Percentiles rank a stretch among this genome's conserved stretches.
Evolutionary conservation across 306 rosid species (phyloP).

Genomic region (Cyamopsis tetragonoloba): DNA sequence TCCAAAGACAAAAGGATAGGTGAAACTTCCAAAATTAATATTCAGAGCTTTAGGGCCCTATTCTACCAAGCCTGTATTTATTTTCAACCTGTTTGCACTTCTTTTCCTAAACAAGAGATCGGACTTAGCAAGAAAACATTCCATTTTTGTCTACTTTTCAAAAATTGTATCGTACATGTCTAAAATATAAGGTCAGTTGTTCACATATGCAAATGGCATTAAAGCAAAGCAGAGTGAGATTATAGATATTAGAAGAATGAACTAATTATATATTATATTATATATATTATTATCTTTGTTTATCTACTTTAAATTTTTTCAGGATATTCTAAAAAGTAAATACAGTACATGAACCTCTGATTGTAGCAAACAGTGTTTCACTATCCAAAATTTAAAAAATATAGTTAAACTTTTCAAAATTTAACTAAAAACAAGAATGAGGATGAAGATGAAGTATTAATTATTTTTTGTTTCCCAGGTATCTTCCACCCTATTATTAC

Average conservation of each 20-base stretch:
- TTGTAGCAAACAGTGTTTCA: neutral
- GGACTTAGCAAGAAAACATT: neutral
- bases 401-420: too few species aligned
- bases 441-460: too few species aligned
- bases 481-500: too few species aligned
- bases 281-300: too few species aligned
- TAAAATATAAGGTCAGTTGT: neutral
- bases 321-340: neutral
- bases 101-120: neutral
- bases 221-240: neutral
- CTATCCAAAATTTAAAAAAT: neutral
- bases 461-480: too few species aligned
- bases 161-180: too few species aligned
- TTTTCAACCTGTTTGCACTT: neutral
- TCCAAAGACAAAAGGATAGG: neutral
- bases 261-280: neutral
- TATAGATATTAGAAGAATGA: neutral
- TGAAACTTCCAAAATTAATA: conserved; percentile 1
- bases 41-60: neutral
- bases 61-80: neutral
- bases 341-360: neutral
- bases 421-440: neutral
- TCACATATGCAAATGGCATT: neutral
- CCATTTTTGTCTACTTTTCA: neutral
- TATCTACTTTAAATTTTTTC: neutral